phyloP scores from a whole-genome alignment of 2,329 filamentous ascomycete genomes.

The Periglandula ipomoeae region DNA sequence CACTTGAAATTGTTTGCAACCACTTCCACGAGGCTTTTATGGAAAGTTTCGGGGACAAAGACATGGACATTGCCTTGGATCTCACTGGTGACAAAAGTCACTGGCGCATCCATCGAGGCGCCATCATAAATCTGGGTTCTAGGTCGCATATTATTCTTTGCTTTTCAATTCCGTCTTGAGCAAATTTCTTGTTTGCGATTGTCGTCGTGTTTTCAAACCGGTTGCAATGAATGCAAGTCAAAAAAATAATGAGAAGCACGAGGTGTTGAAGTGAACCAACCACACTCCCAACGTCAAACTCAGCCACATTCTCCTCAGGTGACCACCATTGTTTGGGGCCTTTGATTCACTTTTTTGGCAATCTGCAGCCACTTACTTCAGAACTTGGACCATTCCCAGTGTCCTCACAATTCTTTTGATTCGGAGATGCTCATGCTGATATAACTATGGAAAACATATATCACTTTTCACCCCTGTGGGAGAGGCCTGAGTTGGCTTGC shows the following conservation, averaged over 20 bases:
- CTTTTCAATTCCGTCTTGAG: not conserved
- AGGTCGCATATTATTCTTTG: conserved; percentile 5
- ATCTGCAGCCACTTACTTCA: not conserved
- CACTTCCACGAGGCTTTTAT: conserved; percentile 11
- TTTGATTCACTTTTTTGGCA: not conserved
- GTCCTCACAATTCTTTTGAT: not conserved
- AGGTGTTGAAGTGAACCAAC: no score
- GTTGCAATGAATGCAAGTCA: not conserved
- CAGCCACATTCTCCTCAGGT: no score
- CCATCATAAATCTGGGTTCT: conserved; percentile 5
- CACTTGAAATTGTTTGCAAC: conserved; percentile 20
- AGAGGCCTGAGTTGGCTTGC: conserved; percentile 9
- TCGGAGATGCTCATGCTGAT: not conserved
- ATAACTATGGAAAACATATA: conserved; percentile 15
- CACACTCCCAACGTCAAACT: no score
- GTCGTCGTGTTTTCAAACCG: not conserved
- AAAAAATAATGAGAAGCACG: not conserved
- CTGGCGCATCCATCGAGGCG: conserved; percentile 8
- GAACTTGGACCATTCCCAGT: not conserved
- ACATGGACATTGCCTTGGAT: conserved; percentile 16
- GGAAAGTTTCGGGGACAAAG: conserved; percentile 15
- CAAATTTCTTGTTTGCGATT: not conserved
- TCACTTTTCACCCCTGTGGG: conserved; percentile 16
- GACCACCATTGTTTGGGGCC: no score
- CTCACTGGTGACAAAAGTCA: conserved; percentile 17